Conservation (phyloP, 805 yeast species). For the Ogataea degrootiae region DNA sequence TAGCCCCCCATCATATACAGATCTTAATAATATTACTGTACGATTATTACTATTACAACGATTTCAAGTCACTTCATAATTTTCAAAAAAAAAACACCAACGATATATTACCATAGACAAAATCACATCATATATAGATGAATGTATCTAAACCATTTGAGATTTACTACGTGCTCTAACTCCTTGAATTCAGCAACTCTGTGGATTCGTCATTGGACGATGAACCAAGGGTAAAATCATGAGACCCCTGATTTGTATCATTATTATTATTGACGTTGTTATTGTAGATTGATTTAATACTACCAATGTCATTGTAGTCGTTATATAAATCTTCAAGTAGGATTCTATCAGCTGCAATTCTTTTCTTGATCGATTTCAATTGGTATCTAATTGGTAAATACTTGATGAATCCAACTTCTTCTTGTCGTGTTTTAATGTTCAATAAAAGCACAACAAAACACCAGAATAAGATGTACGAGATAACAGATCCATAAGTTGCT, state of each 20-base stretch:
- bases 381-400: slow-evolving; percentile 60
- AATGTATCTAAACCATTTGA: background rate
- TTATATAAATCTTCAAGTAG: slow-evolving; percentile 20
- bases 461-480: slow-evolving; percentile 75
- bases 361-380: slow-evolving; percentile 45
- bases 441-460: slow-evolving; percentile 41
- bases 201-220: slow-evolving; percentile 4
- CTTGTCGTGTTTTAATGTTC: slow-evolving; percentile 41
- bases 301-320: slow-evolving; percentile 20
- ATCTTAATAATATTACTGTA: no score
- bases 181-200: slow-evolving; percentile 3
- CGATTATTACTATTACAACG: no score
- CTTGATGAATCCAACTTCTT: slow-evolving; percentile 55
- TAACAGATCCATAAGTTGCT: slow-evolving; percentile 85
- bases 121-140: no score
- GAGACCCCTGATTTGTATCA: background rate
- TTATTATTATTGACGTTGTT: background rate
- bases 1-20: no score
- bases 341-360: slow-evolving; percentile 23
- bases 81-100: no score
- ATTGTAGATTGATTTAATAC: slow-evolving; percentile 11
- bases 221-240: background rate
- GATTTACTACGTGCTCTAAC: background rate
- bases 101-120: no score
- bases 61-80: no score